A percentile compares a stretch with the other conserved stretches of the same genome.
Evolutionary conservation across 371 early-diverging fungal genomes (phyloP).

Genomic region (Mortierella sp.): DNA sequence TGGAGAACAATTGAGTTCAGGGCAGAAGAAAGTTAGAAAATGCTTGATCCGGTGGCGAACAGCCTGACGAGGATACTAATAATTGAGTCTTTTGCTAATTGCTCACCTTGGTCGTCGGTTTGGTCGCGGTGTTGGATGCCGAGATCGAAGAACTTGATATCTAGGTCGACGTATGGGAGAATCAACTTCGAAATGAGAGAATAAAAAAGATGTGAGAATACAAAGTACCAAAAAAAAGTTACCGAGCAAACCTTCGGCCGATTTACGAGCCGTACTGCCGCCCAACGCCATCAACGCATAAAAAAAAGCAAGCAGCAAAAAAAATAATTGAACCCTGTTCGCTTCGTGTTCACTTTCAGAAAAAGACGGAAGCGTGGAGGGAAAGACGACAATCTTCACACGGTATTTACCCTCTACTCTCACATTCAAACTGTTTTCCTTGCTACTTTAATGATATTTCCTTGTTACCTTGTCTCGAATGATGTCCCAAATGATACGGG

Average conservation of each 20-base stretch:
- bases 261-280: background rate
- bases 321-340: background rate
- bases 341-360: background rate
- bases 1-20: background rate
- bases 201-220: background rate
- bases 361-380: constrained; percentile 1
- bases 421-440: background rate
- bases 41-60: background rate
- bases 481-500: constrained; percentile 94
- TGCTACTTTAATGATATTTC: background rate
- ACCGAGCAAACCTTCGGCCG: background rate
- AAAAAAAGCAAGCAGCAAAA: background rate
- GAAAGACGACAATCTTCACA: background rate
- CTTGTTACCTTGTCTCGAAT: constrained; percentile 87
- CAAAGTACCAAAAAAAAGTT: background rate
- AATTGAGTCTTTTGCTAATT: background rate
- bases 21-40: background rate
- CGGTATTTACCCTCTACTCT: background rate
- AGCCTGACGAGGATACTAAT: background rate
- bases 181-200: constrained; percentile 66
- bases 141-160: constrained; percentile 95
- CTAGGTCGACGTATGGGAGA: constrained; percentile 88
- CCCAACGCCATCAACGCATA: background rate
- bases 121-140: constrained; percentile 92
- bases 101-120: constrained; percentile 60